A percentile compares a stretch with the other conserved stretches of the same genome.
Evolutionary conservation across 192 early-diverging fungal species (phyloP).

Genomic region (Podila epigama): DNA sequence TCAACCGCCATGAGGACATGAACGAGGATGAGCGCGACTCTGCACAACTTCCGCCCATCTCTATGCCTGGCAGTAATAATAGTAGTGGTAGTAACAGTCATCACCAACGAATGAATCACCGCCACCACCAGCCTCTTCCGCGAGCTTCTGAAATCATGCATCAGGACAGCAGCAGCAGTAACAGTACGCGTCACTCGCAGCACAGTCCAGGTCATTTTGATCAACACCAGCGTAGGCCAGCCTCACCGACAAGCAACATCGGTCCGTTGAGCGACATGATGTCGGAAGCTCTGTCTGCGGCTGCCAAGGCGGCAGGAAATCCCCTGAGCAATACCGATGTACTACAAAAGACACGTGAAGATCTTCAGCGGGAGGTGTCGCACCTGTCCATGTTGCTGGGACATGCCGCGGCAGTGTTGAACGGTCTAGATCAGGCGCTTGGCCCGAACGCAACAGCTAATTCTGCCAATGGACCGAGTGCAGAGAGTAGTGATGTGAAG

Average conservation of each 20-base stretch:
- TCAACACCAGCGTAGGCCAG: not conserved
- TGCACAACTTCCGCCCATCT: constrained; percentile 31
- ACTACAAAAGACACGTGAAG: constrained; percentile 60
- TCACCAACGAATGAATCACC: not conserved
- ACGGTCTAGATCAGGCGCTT: constrained; percentile 60
- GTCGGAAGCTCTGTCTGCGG: not conserved
- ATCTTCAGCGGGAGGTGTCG: constrained; percentile 64
- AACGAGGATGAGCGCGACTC: not conserved
- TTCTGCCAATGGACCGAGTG: no score
- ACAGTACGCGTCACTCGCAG: constrained; percentile 5
- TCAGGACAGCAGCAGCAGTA: no score
- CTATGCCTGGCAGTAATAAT: constrained; percentile 16
- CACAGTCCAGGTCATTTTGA: not conserved
- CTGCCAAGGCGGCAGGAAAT: not conserved
- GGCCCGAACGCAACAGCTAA: constrained; percentile 24
- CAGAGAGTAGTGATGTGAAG: not conserved
- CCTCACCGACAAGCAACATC: not conserved
- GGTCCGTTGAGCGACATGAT: not conserved
- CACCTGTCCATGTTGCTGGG: constrained; percentile 58
- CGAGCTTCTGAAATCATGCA: constrained; percentile 39
- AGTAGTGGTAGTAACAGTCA: not conserved
- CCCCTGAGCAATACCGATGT: constrained; percentile 39
- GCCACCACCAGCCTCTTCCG: constrained; percentile 17
- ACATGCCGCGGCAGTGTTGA: constrained; percentile 62
- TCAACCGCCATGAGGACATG: not conserved